Evolutionary conservation across 139 green algal genomes (phyloP).

Genomic region (Diplosphaera chodatii): DNA sequence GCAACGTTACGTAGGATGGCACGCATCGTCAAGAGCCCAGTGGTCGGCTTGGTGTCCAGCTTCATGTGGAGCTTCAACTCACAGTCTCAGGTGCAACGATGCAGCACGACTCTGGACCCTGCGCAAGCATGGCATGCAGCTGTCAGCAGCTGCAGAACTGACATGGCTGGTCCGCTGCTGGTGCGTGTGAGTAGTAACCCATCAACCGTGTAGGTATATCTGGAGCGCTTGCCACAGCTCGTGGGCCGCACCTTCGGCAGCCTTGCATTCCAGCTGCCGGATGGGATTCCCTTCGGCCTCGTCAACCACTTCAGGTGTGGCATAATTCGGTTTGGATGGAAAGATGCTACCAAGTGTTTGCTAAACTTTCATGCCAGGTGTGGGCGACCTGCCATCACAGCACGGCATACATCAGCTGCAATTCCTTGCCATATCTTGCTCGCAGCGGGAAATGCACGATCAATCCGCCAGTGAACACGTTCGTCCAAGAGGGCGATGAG

Average conservation of each 20-base stretch:
- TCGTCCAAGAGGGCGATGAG: conserved; percentile 1
- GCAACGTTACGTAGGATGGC: conserved; percentile 16
- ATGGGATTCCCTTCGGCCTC: conserved; percentile 8
- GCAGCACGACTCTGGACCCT: not conserved
- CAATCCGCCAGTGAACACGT: not conserved
- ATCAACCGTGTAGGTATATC: not conserved
- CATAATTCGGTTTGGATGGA: no score
- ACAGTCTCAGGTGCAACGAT: conserved; percentile 4
- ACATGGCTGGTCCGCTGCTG: no score
- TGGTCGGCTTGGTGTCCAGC: conserved; percentile 13
- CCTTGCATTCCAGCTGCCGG: conserved; percentile 14
- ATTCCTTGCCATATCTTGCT: no score
- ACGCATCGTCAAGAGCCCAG: conserved; percentile 28
- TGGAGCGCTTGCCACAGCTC: conserved; percentile 8
- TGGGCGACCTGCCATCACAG: no score
- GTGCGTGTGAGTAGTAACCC: no score
- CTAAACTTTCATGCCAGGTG: no score
- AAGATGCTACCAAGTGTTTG: no score
- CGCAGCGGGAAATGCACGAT: not conserved
- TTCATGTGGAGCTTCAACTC: conserved; percentile 15
- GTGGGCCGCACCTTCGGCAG: conserved; percentile 3
- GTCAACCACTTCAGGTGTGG: not conserved
- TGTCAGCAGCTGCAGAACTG: not conserved
- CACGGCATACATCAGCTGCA: no score
- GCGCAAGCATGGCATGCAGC: not conserved